Evolutionary conservation across 495 filamentous ascomycete genomes (phyloP).

Genomic region (Lasiosphaeria ovina): DNA sequence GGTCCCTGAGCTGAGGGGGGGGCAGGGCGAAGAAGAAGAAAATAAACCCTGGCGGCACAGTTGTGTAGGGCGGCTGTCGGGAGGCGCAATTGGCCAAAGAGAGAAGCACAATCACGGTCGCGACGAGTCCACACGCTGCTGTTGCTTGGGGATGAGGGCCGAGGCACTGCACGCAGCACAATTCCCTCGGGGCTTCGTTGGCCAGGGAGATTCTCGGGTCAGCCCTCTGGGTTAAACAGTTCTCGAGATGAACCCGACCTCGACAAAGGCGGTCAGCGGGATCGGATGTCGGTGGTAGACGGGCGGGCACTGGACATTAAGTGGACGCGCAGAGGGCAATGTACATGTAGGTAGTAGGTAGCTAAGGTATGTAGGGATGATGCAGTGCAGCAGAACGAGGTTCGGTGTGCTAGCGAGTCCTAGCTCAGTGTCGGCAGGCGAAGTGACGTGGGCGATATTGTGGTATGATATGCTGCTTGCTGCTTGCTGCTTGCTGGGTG

Average conservation of each 20-base stretch:
- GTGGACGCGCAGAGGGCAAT: too few species aligned
- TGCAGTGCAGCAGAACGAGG: too few species aligned
- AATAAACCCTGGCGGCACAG: background rate
- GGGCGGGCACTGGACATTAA: too few species aligned
- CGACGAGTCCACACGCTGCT: conserved; percentile 8
- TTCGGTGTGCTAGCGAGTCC: background rate
- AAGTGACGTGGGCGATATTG: background rate
- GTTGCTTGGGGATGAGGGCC: background rate
- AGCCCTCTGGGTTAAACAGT: background rate
- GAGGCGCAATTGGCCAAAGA: conserved; percentile 17
- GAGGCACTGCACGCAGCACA: background rate
- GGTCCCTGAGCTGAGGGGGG: background rate
- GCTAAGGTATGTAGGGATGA: too few species aligned
- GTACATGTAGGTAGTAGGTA: too few species aligned
- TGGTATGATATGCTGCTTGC: too few species aligned
- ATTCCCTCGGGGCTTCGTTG: background rate
- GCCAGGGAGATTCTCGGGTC: background rate
- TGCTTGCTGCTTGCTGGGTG: too few species aligned
- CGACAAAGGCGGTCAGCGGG: too few species aligned
- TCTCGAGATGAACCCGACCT: too few species aligned
- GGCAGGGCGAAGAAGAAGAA: background rate
- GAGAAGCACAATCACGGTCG: background rate
- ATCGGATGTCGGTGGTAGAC: too few species aligned
- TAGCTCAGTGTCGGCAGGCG: background rate
- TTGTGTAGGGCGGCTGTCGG: background rate